A percentile compares a stretch with the other conserved stretches of the same genome.
These are phyloP conservation scores for Melastoma malabathricum DNA, from an alignment of 345 rosid genomes.

Conservation along the genomic window DNA sequence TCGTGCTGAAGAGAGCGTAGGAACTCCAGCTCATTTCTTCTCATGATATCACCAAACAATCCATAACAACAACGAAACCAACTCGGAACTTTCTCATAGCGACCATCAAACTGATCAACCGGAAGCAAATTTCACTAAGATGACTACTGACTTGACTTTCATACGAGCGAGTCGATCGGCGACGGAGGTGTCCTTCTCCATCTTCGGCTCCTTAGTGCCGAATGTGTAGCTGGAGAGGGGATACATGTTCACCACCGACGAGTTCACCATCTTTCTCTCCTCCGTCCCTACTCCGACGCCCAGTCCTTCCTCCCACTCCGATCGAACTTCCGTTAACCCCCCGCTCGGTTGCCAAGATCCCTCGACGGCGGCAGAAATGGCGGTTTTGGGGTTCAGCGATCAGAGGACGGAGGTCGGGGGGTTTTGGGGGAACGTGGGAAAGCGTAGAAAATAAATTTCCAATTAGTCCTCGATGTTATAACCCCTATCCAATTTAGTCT, in stretches of 20 bases:
- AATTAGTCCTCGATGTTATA: too few relatives aligned
- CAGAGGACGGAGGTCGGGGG: too few relatives aligned
- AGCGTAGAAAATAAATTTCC: too few relatives aligned
- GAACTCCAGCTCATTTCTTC: not conserved
- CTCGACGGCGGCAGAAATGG: too few relatives aligned
- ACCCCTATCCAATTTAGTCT: too few relatives aligned
- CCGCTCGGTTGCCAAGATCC: not conserved
- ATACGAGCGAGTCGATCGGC: slow-evolving; percentile 98
- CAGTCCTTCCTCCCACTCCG: not conserved
- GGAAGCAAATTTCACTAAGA: too few relatives aligned
- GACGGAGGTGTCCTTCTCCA: slow-evolving; percentile 93
- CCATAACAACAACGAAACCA: not conserved
- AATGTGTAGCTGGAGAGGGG: slow-evolving; percentile 92
- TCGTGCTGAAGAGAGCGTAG: not conserved
- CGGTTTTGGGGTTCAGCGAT: too few relatives aligned
- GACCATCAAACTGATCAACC: too few relatives aligned
- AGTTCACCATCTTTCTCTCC: slow-evolving; percentile 39
- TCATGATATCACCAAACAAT: not conserved
- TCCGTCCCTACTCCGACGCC: not conserved
- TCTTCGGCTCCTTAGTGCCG: slow-evolving; percentile 91
- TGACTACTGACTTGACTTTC: slow-evolving; percentile 62
- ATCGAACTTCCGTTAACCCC: not conserved
- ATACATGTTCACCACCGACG: slow-evolving; percentile 77
- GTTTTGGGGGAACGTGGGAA: too few relatives aligned
- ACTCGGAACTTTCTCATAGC: not conserved